A percentile compares a stretch with the other conserved stretches of the same genome.
phyloP scores from a whole-genome alignment of 1,139 yeast genomes.

The Nakaseomyces kungkrabaensis region DNA sequence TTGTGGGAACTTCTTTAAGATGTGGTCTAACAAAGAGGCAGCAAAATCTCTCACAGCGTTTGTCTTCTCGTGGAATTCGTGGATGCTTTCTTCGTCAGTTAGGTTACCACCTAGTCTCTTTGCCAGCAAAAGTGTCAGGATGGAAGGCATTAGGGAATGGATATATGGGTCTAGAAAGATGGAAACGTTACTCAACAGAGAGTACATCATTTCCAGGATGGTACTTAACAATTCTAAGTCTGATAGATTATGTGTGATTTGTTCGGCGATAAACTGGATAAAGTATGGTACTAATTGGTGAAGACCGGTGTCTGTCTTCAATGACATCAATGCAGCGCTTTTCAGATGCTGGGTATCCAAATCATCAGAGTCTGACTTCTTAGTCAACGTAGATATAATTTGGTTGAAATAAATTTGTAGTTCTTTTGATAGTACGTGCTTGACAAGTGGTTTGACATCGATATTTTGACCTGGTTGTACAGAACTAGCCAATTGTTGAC shows the following conservation, averaged over 20 bases:
- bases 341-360: conserved; percentile 47
- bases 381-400: conserved; percentile 67
- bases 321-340: conserved; percentile 72
- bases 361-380: conserved; percentile 29
- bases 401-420: conserved; percentile 88
- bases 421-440: conserved; percentile 91
- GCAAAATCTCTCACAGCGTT: conserved; percentile 80
- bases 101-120: conserved; percentile 65
- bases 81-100: conserved; percentile 11
- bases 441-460: conserved; percentile 88
- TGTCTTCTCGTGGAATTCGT: conserved; percentile 30
- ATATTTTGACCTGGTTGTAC: conserved; percentile 41
- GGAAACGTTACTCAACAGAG: conserved; percentile 74
- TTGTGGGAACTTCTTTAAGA: conserved; percentile 70
- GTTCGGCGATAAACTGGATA: conserved; percentile 92
- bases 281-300: conserved; percentile 96
- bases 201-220: conserved; percentile 82
- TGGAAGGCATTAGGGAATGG: conserved; percentile 93
- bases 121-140: conserved; percentile 78
- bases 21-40: conserved; percentile 69
- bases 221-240: conserved; percentile 68
- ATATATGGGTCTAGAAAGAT: conserved; percentile 92
- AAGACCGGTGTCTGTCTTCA: conserved; percentile 87
- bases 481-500: conserved; percentile 30
- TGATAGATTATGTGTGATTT: conserved; percentile 78